These are phyloP conservation scores for Acer negundo DNA, from an alignment of 345 rosid genomes.

Conservation along the genomic window DNA sequence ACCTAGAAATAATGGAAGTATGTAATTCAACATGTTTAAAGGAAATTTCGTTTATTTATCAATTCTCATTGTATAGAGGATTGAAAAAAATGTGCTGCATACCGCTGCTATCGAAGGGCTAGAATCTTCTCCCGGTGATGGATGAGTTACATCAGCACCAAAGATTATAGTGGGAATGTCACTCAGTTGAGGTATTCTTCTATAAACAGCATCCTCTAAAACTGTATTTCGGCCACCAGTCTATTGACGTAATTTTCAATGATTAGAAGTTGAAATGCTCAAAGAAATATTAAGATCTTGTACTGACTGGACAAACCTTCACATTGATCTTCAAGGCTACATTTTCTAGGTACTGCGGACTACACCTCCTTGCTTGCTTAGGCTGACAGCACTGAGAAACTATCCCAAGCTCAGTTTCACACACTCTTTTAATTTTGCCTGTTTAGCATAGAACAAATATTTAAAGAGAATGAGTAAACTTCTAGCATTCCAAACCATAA, in stretches of 20 bases:
- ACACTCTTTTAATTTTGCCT: slow-evolving; percentile 64
- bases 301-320: slow-evolving; percentile 50
- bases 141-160: slow-evolving; percentile 92
- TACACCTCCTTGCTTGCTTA: slow-evolving; percentile 34
- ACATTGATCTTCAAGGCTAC: slow-evolving; percentile 74
- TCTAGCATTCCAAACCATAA: background rate
- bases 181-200: slow-evolving; percentile 46
- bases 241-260: background rate
- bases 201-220: slow-evolving; percentile 50
- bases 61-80: background rate
- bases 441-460: background rate
- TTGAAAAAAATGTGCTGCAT: slow-evolving; percentile 5
- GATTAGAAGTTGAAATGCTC: slow-evolving; percentile 3
- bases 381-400: slow-evolving; percentile 81
- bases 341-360: slow-evolving; percentile 61
- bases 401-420: slow-evolving; percentile 76
- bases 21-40: background rate
- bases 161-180: slow-evolving; percentile 74
- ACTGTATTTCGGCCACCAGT: slow-evolving; percentile 73
- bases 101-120: slow-evolving; percentile 89
- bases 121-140: slow-evolving; percentile 71
- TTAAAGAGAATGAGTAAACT: background rate
- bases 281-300: background rate
- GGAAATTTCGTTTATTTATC: background rate
- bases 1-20: slow-evolving; percentile 41